These are phyloP conservation scores for Puccinia novopanici DNA, from an alignment of 1,284 basidiomycete genomes.

Conservation along the genomic window DNA sequence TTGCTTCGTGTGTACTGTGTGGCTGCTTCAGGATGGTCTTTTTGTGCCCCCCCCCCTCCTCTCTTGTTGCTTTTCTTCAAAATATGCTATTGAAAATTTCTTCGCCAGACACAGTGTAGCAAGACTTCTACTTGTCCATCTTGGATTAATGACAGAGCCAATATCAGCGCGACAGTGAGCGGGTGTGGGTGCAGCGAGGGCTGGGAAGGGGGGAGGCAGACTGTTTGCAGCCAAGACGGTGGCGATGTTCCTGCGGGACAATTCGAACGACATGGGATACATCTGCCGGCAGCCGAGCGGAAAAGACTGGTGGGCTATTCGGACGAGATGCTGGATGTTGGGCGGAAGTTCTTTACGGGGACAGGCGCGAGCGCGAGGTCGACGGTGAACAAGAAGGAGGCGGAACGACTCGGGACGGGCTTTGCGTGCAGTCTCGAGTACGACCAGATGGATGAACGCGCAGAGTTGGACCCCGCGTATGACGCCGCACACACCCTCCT, in stretches of 20 bases:
- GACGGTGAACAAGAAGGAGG: conserved; percentile 6
- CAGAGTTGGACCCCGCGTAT: not conserved
- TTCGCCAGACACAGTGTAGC: too few species aligned
- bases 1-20: too few species aligned
- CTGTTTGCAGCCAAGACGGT: conserved; percentile 36
- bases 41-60: too few species aligned
- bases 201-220: too few species aligned
- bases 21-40: too few species aligned
- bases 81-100: too few species aligned
- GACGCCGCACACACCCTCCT: conserved; percentile 48
- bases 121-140: too few species aligned
- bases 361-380: not conserved
- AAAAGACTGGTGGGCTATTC: conserved; percentile 7
- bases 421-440: not conserved
- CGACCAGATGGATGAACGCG: not conserved
- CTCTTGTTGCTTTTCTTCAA: too few species aligned
- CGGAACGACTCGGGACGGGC: not conserved
- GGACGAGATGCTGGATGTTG: conserved; percentile 12
- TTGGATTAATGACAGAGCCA: too few species aligned
- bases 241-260: conserved; percentile 18
- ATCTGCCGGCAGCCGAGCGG: not conserved
- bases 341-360: conserved; percentile 16
- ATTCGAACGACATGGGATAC: conserved; percentile 36
- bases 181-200: too few species aligned
- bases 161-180: too few species aligned